These are phyloP conservation scores for Coniochaeta sp. DNA, from an alignment of 2,329 filamentous ascomycete genomes.

Conservation along the genomic window DNA sequence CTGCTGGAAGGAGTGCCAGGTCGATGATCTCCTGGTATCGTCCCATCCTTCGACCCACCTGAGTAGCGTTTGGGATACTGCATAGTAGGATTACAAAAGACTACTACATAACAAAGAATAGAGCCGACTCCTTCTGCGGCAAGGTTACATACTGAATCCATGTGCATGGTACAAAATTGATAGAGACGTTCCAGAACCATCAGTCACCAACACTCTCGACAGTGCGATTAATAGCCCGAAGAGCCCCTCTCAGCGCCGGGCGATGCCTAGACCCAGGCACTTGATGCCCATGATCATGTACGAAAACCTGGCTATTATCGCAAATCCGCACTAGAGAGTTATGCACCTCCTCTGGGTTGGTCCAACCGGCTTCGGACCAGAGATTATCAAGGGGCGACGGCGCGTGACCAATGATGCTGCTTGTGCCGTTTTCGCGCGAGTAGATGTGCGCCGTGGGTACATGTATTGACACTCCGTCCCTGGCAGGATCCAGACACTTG, in stretches of 20 bases:
- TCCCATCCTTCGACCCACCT: not conserved
- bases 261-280: slow-evolving; percentile 18
- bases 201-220: slow-evolving; percentile 14
- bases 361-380: slow-evolving; percentile 7
- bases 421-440: slow-evolving; percentile 8
- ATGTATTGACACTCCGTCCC: slow-evolving; percentile 15
- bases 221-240: slow-evolving; percentile 19
- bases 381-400: slow-evolving; percentile 1
- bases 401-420: not conserved
- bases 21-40: not conserved
- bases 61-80: not conserved
- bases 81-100: not conserved
- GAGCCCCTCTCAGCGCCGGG: slow-evolving; percentile 12
- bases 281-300: slow-evolving; percentile 17
- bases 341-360: slow-evolving; percentile 9
- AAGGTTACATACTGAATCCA: not conserved
- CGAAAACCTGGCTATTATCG: slow-evolving; percentile 14
- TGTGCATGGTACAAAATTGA: not conserved
- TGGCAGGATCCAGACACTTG: slow-evolving; percentile 16
- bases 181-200: not conserved
- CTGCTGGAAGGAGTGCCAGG: not conserved
- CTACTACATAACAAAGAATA: not conserved
- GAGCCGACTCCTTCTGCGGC: not conserved
- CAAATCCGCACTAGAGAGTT: slow-evolving; percentile 14
- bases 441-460: slow-evolving; percentile 21